Base-by-base conservation (phyloP, 2,329 filamentous ascomycete species). In the Kalmusia sp. region DNA sequence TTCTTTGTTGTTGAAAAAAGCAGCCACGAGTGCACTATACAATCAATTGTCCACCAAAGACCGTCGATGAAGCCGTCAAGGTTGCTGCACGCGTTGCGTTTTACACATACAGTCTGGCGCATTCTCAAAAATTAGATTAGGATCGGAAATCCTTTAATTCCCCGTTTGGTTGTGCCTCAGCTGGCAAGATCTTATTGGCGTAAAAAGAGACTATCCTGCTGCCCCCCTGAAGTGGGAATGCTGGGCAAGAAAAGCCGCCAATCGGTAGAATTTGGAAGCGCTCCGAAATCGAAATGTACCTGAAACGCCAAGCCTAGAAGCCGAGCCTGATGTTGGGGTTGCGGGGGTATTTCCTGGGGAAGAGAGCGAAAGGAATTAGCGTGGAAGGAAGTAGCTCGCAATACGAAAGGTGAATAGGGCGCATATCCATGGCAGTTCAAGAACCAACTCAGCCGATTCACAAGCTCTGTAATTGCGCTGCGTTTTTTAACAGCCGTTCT, bases 41-140 rank as follows among this genome's bases (percentile, higher is more conserved):
- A n/a, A 6, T 27, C 33, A 47, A 47, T 47, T 47, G 44, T 47
- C 44, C 44, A 47, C 44, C 44, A 47, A 47, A 47, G 44, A 47
- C 44, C n/a, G 24, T 47, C 31, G 6, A 28, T 28, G 7, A 19
- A 28, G n/a, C 24, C 22, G 8, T 38, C 8, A 14, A 21, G 15
- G 24, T 15, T n/a, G 22, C 33, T 22, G 12, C n/a, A 47, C 9
- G 22, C 3, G 43, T 12, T 28, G 9, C 6, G 33, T 28, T 24
- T 7, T 8, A 25, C 28, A 34, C 9, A n/a, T 22, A 14, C 4
- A 25, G 24, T 28, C 38, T 47, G 15, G 43, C 24, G 24, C n/a
- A n/a, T n/a, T 33, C 24, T 14, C 3, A 28, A 19, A 21, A 19
- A 35, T 28, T 47, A 47, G 22, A 47, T 47, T 47, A 25, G 15